Evolutionary conservation across 2,329 filamentous ascomycete species (phyloP).

Genomic region (Botrytis sinoallii): DNA sequence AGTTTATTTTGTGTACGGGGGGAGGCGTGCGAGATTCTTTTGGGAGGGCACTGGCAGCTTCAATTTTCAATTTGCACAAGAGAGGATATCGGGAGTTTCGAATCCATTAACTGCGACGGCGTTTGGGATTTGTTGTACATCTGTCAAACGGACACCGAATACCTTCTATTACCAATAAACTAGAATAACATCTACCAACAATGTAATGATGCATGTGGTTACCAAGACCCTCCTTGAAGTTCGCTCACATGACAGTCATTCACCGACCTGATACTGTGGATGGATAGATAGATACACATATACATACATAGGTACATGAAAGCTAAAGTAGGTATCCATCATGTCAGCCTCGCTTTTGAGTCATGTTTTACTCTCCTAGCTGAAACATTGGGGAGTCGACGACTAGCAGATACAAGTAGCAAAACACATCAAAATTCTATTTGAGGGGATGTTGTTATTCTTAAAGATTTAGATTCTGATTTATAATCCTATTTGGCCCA

Average conservation of each 20-base stretch:
- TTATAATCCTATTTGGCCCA: neutral
- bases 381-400: neutral
- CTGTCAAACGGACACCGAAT: constrained; percentile 24
- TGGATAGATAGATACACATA: neutral
- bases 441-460: neutral
- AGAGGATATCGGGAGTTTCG: constrained; percentile 21
- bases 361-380: neutral
- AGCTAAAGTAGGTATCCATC: neutral
- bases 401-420: neutral
- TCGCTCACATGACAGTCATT: neutral
- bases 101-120: constrained; percentile 26
- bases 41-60: constrained; percentile 29
- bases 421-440: neutral
- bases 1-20: constrained; percentile 24
- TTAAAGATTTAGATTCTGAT: constrained; percentile 1
- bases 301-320: neutral
- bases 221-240: neutral
- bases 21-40: constrained; percentile 31
- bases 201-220: constrained; percentile 7
- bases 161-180: constrained; percentile 20
- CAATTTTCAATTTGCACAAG: constrained; percentile 24
- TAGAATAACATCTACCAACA: constrained; percentile 21
- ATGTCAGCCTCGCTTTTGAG: constrained; percentile 8
- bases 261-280: neutral
- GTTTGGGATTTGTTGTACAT: constrained; percentile 35